Conservation (phyloP, 2,329 filamentous ascomycete genomes). For the Fusarium sp. region DNA sequence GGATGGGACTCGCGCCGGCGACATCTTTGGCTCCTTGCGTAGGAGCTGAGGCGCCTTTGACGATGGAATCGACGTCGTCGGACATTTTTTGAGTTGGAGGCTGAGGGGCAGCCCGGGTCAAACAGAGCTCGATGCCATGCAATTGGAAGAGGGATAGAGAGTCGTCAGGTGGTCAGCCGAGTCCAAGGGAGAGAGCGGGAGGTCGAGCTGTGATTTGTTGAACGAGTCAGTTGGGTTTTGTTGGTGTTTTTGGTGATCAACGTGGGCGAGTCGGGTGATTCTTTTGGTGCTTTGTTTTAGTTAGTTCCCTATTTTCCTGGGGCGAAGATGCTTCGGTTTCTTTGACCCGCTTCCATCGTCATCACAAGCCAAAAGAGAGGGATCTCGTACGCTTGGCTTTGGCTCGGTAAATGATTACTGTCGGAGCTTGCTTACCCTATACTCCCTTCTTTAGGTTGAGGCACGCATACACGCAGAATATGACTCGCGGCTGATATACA, state of each 20-base stretch:
- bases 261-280: constrained; percentile 25
- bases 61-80: constrained; percentile 82
- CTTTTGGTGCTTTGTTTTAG: constrained; percentile 13
- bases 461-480: no score
- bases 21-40: constrained; percentile 59
- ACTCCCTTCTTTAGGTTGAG: no score
- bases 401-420: background rate
- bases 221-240: background rate
- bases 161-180: constrained; percentile 23
- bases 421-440: no score
- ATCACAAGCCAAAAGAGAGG: constrained; percentile 34
- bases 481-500: no score
- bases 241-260: constrained; percentile 9
- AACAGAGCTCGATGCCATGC: constrained; percentile 38
- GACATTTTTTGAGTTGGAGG: constrained; percentile 59
- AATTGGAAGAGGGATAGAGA: background rate
- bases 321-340: constrained; percentile 25
- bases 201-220: constrained; percentile 9
- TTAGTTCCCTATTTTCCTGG: constrained; percentile 11
- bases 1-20: constrained; percentile 56
- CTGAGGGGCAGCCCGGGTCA: constrained; percentile 41
- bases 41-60: constrained; percentile 85
- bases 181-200: background rate
- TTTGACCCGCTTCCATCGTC: constrained; percentile 31
- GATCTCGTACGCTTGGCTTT: background rate